These are phyloP conservation scores for Pelargonium myrrhifolium DNA, from an alignment of 441 rosid species.

Conservation along the genomic window DNA sequence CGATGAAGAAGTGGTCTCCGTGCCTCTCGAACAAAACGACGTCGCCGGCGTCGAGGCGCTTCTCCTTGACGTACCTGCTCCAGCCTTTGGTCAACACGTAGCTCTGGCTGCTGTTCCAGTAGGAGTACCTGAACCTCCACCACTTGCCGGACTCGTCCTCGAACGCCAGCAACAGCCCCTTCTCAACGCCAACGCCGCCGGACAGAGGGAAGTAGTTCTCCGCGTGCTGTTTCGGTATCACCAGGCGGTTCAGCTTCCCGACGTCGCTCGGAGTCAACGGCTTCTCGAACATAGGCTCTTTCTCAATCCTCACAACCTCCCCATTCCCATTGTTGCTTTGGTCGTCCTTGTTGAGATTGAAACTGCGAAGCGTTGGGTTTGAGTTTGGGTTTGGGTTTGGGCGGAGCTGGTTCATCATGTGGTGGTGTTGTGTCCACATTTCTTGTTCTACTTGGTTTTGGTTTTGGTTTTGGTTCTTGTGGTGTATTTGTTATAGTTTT, in stretches of 20 bases:
- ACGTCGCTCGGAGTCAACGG: conserved; percentile 81
- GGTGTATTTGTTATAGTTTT: no score
- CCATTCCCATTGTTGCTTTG: conserved; percentile 27
- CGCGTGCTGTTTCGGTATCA: conserved; percentile 93
- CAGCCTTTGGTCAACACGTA: conserved; percentile 93
- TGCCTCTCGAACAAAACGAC: conserved; percentile 68
- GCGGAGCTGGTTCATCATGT: conserved; percentile 9
- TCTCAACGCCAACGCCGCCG: conserved; percentile 56
- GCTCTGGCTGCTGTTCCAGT: conserved; percentile 97
- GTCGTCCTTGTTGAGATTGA: conserved; percentile 35
- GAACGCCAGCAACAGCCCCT: conserved; percentile 44
- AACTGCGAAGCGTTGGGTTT: conserved; percentile 21
- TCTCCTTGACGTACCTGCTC: conserved; percentile 93
- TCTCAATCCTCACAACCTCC: conserved; percentile 21
- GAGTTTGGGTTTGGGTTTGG: conserved; percentile 27
- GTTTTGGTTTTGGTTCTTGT: no score
- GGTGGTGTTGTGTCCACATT: no score
- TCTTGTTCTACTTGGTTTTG: no score
- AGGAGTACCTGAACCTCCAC: conserved; percentile 90
- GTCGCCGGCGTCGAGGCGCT: conserved; percentile 86
- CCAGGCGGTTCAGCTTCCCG: conserved; percentile 86
- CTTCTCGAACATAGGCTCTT: conserved; percentile 72
- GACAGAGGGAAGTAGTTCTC: conserved; percentile 89
- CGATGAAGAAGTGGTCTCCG: conserved; percentile 55
- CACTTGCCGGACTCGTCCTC: conserved; percentile 27